These are phyloP conservation scores for Prunus davidiana DNA, from an alignment of 306 rosid genomes.

Conservation along the genomic window DNA sequence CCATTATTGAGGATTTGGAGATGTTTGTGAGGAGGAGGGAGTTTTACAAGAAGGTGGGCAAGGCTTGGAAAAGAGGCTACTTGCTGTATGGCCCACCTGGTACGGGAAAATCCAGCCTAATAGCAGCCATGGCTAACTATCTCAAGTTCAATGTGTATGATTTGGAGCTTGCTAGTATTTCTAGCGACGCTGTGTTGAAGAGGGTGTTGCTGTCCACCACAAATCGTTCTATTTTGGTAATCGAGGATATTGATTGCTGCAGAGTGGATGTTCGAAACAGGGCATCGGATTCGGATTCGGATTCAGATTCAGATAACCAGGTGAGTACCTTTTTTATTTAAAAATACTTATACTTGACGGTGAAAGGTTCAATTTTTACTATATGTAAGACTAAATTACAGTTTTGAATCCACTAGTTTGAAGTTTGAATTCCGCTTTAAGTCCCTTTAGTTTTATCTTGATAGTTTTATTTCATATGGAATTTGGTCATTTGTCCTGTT, in stretches of 20 bases:
- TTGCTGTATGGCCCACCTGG: constrained; percentile 45
- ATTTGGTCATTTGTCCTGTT: too few relatives aligned
- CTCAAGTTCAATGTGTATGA: constrained; percentile 39
- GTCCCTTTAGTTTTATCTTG: too few relatives aligned
- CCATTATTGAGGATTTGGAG: constrained; percentile 26
- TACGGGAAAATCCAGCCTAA: constrained; percentile 35
- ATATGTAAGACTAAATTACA: too few relatives aligned
- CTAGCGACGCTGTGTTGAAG: constrained; percentile 21
- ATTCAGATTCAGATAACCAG: too few relatives aligned
- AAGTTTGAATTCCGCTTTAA: too few relatives aligned
- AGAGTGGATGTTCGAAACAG: background rate
- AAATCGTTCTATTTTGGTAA: constrained; percentile 42
- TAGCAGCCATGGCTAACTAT: constrained; percentile 51
- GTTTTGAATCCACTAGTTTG: too few relatives aligned
- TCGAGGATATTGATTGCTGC: constrained; percentile 44
- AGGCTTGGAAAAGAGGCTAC: constrained; percentile 48
- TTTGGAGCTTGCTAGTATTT: constrained; percentile 29
- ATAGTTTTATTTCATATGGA: too few relatives aligned
- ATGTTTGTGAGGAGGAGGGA: constrained; percentile 33
- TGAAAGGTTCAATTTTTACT: too few relatives aligned
- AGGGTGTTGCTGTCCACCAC: constrained; percentile 25
- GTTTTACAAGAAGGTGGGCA: constrained; percentile 40
- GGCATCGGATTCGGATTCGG: too few relatives aligned
- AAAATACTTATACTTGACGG: too few relatives aligned
- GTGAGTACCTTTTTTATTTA: too few relatives aligned